A percentile compares a stretch with the other conserved stretches of the same genome.
phyloP scores from a whole-genome alignment of 2,329 filamentous ascomycete genomes.

The Ambrosiella cleistominuta region DNA sequence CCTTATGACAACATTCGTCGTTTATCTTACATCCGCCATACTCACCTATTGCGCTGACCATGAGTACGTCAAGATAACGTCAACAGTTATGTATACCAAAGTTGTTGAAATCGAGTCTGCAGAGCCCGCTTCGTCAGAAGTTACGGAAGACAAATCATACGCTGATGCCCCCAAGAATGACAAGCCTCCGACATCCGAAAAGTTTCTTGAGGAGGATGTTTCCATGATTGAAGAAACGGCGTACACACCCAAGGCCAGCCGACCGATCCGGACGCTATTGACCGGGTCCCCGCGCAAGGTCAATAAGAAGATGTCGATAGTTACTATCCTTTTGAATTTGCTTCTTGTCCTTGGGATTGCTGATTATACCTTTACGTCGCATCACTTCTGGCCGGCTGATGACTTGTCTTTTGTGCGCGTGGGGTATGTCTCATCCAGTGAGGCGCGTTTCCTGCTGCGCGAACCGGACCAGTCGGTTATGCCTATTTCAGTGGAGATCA shows the following conservation, averaged over 20 bases:
- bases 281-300: slow-evolving; percentile 58
- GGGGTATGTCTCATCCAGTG: slow-evolving; percentile 67
- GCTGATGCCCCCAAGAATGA: neutral
- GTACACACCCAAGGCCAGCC: slow-evolving; percentile 26
- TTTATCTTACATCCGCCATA: slow-evolving; percentile 49
- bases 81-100: slow-evolving; percentile 32
- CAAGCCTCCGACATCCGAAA: neutral
- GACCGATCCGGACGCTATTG: slow-evolving; percentile 47
- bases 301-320: slow-evolving; percentile 45
- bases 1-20: slow-evolving; percentile 42
- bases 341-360: slow-evolving; percentile 49
- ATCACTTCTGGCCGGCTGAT: slow-evolving; percentile 48
- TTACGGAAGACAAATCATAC: neutral
- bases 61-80: slow-evolving; percentile 25
- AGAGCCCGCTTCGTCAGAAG: neutral
- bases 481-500: slow-evolving; percentile 55
- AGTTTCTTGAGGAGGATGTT: slow-evolving; percentile 21
- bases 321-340: slow-evolving; percentile 57
- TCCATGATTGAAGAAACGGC: slow-evolving; percentile 29
- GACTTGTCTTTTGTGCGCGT: slow-evolving; percentile 74
- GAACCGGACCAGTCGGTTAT: slow-evolving; percentile 63
- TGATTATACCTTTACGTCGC: slow-evolving; percentile 63
- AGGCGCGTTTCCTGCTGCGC: slow-evolving; percentile 66
- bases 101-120: slow-evolving; percentile 36
- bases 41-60: slow-evolving; percentile 38